A percentile compares a stretch with the other conserved stretches of the same genome.
These are phyloP conservation scores for Exophiala sp. DNA, from an alignment of 2,329 filamentous ascomycete genomes.

Conservation along the genomic window DNA sequence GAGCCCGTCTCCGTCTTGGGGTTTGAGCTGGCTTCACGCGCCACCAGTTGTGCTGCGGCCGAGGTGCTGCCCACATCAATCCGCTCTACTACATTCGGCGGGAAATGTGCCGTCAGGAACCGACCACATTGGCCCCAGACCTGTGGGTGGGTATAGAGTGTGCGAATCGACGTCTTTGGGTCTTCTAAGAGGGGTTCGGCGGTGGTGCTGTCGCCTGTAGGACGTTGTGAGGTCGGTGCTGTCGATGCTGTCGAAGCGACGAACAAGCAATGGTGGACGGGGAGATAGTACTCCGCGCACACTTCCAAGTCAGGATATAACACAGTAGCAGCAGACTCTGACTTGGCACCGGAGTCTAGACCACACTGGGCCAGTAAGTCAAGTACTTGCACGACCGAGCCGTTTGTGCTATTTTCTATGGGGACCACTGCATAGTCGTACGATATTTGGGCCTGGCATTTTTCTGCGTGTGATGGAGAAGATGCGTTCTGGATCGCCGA, in stretches of 20 bases:
- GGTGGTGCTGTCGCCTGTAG: not conserved
- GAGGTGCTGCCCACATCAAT: slow-evolving; percentile 83
- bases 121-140: slow-evolving; percentile 83
- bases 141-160: slow-evolving; percentile 89
- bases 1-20: slow-evolving; percentile 17
- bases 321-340: slow-evolving; percentile 23
- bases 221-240: too few species aligned
- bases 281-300: slow-evolving; percentile 76
- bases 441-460: not conserved
- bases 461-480: slow-evolving; percentile 26
- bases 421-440: slow-evolving; percentile 75
- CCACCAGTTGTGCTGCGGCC: slow-evolving; percentile 69
- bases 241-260: slow-evolving; percentile 33
- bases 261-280: slow-evolving; percentile 82
- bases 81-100: slow-evolving; percentile 48
- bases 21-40: slow-evolving; percentile 45
- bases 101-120: slow-evolving; percentile 54
- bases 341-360: not conserved
- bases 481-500: slow-evolving; percentile 53
- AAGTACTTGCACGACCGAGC: slow-evolving; percentile 81
- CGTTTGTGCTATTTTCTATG: slow-evolving; percentile 94
- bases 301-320: slow-evolving; percentile 65
- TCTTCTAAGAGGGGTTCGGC: not conserved
- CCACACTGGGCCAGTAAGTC: slow-evolving; percentile 78
- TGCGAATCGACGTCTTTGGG: slow-evolving; percentile 50